Evolutionary conservation across 2,329 filamentous ascomycete genomes (phyloP).

Genomic region (Lachnellula subtilissima): DNA sequence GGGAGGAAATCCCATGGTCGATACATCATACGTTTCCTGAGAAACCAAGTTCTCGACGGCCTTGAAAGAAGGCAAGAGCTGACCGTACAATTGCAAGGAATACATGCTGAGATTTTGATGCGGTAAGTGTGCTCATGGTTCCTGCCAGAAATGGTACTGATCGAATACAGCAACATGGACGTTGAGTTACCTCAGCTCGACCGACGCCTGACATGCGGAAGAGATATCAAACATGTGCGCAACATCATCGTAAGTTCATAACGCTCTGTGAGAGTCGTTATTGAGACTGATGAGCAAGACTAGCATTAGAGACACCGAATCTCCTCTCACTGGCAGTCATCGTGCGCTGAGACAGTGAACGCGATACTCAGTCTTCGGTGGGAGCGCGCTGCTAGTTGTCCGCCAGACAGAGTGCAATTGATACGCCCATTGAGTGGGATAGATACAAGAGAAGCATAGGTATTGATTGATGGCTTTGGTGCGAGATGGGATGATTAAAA

Average conservation of each 20-base stretch:
- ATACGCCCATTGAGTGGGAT: background rate
- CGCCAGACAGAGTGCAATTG: background rate
- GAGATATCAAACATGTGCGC: background rate
- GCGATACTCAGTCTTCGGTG: background rate
- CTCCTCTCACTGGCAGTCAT: background rate
- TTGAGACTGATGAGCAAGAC: background rate
- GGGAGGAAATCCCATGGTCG: constrained; percentile 15
- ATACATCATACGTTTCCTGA: constrained; percentile 21
- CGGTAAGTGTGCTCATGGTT: constrained; percentile 2
- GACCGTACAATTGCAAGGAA: constrained; percentile 12
- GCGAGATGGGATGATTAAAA: background rate
- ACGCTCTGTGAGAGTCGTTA: background rate
- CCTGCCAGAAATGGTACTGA: background rate
- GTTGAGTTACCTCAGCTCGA: background rate
- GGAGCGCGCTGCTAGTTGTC: background rate
- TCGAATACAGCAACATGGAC: constrained; percentile 3
- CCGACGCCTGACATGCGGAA: constrained; percentile 2
- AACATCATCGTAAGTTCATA: background rate
- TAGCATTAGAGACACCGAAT: background rate
- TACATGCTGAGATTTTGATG: constrained; percentile 12
- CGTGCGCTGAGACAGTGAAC: background rate
- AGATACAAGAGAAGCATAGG: background rate
- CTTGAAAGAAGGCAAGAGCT: constrained; percentile 15
- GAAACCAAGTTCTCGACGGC: constrained; percentile 14
- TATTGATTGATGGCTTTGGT: background rate